Conservation (phyloP, 371 early-diverging fungal species). For the Mortierella sp. region DNA sequence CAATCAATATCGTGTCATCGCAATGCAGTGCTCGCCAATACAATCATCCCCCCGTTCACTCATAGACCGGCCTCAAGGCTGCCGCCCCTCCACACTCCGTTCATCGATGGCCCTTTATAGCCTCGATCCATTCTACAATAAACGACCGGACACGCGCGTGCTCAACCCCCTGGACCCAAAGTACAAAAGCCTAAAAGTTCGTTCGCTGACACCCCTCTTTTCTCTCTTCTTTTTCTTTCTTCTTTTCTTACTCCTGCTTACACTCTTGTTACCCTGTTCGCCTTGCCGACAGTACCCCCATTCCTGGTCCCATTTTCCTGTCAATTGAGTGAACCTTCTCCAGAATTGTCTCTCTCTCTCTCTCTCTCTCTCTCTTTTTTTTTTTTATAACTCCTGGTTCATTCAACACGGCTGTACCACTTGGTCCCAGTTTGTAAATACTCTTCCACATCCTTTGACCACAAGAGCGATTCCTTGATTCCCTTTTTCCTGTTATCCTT, state of each 20-base stretch:
- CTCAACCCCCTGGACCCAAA: not conserved
- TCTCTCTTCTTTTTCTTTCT: not conserved
- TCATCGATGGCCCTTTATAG: no score
- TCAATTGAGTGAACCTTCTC: no score
- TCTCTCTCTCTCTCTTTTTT: constrained; percentile 1
- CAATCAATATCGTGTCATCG: constrained; percentile 41
- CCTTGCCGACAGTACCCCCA: not conserved
- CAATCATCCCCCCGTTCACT: constrained; percentile 5
- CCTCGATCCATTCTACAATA: no score
- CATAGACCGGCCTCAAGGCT: not conserved
- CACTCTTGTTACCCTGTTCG: not conserved
- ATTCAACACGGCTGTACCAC: not conserved
- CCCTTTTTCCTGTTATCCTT: not conserved
- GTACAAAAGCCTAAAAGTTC: not conserved
- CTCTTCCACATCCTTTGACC: not conserved
- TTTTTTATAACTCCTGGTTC: not conserved
- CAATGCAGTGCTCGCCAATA: constrained; percentile 34
- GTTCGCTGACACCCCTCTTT: not conserved
- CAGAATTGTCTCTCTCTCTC: not conserved
- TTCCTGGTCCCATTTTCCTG: no score
- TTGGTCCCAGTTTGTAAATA: no score
- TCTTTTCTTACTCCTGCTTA: not conserved
- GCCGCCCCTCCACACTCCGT: not conserved
- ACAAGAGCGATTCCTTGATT: not conserved
- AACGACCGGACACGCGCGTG: not conserved